Conservation (phyloP, 1,139 yeast species). For the Yueomyces sp. region DNA sequence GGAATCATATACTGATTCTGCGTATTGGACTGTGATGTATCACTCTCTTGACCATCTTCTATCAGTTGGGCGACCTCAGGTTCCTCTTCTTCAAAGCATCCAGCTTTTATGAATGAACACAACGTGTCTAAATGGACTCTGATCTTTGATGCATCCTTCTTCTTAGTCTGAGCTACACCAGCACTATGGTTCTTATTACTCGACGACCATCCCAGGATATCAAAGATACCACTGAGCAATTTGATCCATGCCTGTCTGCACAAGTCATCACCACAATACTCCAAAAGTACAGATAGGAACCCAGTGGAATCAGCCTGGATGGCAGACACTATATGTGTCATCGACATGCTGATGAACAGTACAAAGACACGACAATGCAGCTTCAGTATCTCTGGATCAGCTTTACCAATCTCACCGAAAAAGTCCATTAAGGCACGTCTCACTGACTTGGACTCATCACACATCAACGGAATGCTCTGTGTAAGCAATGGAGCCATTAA, state of each 20-base stretch:
- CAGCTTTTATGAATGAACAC: constrained; percentile 29
- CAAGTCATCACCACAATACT: constrained; percentile 34
- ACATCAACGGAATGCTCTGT: constrained; percentile 21
- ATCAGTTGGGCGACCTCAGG: constrained; percentile 3
- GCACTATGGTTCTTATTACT: constrained; percentile 12
- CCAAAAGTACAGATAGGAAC: constrained; percentile 44
- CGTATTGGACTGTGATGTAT: constrained; percentile 22
- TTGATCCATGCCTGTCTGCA: constrained; percentile 47
- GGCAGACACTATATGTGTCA: constrained; percentile 79
- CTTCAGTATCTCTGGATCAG: constrained; percentile 45
- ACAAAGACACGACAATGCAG: constrained; percentile 57
- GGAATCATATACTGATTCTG: constrained; percentile 44
- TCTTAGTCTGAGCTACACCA: constrained; percentile 12
- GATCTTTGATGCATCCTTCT: constrained; percentile 10
- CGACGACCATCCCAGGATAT: constrained; percentile 48
- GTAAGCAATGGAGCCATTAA: constrained; percentile 20
- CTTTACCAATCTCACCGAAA: constrained; percentile 36
- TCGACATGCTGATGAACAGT: constrained; percentile 77
- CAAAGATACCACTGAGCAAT: constrained; percentile 42
- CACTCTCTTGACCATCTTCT: constrained; percentile 2
- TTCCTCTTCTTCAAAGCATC: constrained; percentile 24
- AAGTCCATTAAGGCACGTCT: constrained; percentile 47
- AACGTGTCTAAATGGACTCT: constrained; percentile 31
- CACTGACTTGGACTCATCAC: constrained; percentile 34
- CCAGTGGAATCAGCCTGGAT: constrained; percentile 61